These are phyloP conservation scores for Aspergillus sclerotiicarbonarius DNA, from an alignment of 495 filamentous ascomycete species.

Conservation along the genomic window DNA sequence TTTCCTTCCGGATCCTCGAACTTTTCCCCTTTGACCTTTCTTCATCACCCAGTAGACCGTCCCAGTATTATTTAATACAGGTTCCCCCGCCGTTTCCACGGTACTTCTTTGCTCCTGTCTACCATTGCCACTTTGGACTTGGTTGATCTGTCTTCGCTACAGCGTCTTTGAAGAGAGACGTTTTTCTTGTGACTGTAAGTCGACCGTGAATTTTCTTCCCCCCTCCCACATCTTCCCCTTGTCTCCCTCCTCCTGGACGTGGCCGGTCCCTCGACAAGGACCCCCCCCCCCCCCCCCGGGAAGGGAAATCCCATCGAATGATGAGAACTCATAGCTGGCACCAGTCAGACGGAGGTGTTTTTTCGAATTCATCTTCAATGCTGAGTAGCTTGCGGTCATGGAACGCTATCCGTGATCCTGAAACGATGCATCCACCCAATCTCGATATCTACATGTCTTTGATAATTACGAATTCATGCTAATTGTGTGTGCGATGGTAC, in stretches of 20 bases:
- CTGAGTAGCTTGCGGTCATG: slow-evolving; percentile 43
- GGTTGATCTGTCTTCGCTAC: slow-evolving; percentile 26
- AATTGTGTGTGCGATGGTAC: slow-evolving; percentile 10
- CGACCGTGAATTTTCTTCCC: slow-evolving; percentile 7
- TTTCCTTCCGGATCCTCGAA: slow-evolving; percentile 36
- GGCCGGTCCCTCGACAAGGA: slow-evolving; percentile 7
- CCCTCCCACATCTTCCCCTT: slow-evolving; percentile 10
- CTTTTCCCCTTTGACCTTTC: not conserved
- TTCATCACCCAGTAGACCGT: not conserved
- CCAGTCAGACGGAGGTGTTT: slow-evolving; percentile 45
- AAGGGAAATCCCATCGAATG: slow-evolving; percentile 27
- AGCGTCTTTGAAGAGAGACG: slow-evolving; percentile 16
- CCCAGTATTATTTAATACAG: slow-evolving; percentile 1
- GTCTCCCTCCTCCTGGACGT: slow-evolving; percentile 8
- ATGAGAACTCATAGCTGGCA: slow-evolving; percentile 51
- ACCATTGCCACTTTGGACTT: slow-evolving; percentile 11
- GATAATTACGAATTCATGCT: slow-evolving; percentile 9
- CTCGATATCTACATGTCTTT: not conserved
- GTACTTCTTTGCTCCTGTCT: slow-evolving; percentile 12
- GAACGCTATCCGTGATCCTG: slow-evolving; percentile 44
- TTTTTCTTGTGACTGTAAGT: slow-evolving; percentile 24
- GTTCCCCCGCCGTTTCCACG: slow-evolving; percentile 7
- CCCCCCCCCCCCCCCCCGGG: no score
- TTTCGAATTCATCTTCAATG: slow-evolving; percentile 28
- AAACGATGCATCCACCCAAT: slow-evolving; percentile 14